Evolutionary conservation across 495 filamentous ascomycete species (phyloP).

Genomic region (Jackrogersella multiformis): DNA sequence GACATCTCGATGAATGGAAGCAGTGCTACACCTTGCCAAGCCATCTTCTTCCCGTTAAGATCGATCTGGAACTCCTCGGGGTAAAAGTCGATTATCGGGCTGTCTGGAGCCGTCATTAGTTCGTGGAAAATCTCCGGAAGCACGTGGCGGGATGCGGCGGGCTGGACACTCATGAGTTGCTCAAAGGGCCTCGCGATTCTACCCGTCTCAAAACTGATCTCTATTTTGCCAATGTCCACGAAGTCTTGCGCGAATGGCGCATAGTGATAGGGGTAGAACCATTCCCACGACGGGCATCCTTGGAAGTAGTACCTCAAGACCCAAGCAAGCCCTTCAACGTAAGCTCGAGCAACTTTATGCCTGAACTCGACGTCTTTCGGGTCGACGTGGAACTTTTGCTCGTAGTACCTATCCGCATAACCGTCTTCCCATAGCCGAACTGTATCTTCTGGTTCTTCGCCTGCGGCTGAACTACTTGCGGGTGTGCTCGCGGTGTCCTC

Average conservation of each 20-base stretch:
- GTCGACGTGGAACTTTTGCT: conserved; percentile 93
- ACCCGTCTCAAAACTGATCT: conserved; percentile 85
- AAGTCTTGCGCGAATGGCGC: conserved; percentile 98
- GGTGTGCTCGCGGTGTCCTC: conserved; percentile 64
- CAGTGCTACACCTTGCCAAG: conserved; percentile 94
- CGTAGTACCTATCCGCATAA: conserved; percentile 95
- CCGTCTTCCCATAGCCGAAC: conserved; percentile 95
- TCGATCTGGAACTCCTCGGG: conserved; percentile 93
- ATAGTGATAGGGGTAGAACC: conserved; percentile 99
- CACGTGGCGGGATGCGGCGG: conserved; percentile 89
- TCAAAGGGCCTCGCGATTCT: conserved; percentile 91
- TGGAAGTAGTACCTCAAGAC: conserved; percentile 98
- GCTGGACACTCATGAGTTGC: conserved; percentile 97
- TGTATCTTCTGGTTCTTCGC: conserved; percentile 69
- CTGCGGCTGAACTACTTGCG: conserved; percentile 55
- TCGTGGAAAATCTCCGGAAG: conserved; percentile 86
- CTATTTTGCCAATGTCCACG: conserved; percentile 79
- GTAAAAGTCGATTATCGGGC: conserved; percentile 96
- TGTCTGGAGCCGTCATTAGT: conserved; percentile 86
- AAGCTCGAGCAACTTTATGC: conserved; percentile 88
- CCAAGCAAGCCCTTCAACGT: conserved; percentile 98
- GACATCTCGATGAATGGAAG: conserved; percentile 97
- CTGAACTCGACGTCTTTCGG: conserved; percentile 85
- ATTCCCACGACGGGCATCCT: conserved; percentile 96
- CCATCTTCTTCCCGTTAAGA: conserved; percentile 97